Evolutionary conservation across 2,329 filamentous ascomycete genomes (phyloP).

Genomic region (Leptographium galeiforme): DNA sequence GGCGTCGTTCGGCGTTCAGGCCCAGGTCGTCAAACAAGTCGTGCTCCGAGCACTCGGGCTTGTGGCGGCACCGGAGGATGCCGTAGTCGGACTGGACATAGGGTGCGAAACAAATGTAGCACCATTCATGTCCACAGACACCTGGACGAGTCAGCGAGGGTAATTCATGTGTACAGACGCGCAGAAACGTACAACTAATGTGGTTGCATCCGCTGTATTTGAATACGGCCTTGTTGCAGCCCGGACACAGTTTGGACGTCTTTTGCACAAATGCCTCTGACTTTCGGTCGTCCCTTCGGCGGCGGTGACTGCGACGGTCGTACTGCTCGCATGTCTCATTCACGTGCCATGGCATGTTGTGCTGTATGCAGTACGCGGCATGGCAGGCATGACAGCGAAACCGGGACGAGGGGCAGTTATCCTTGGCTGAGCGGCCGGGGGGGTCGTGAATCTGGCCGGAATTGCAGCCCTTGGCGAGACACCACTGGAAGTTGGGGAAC

Average conservation of each 20-base stretch:
- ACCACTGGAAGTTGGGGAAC: slow-evolving; percentile 23
- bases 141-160: slow-evolving; percentile 8
- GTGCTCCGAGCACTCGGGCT: slow-evolving; percentile 15
- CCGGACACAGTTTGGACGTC: slow-evolving; percentile 21
- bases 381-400: slow-evolving; percentile 21
- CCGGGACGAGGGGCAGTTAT: slow-evolving; percentile 14
- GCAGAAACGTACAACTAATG: slow-evolving; percentile 23
- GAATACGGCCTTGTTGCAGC: slow-evolving; percentile 20
- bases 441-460: slow-evolving; percentile 23
- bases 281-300: slow-evolving; percentile 18
- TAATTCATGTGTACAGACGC: not conserved
- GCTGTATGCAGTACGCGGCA: slow-evolving; percentile 19
- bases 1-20: not conserved
- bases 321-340: slow-evolving; percentile 24
- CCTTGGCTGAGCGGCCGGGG: not conserved
- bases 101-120: slow-evolving; percentile 21
- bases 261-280: slow-evolving; percentile 20
- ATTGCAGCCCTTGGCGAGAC: slow-evolving; percentile 20
- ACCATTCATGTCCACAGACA: slow-evolving; percentile 26
- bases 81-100: slow-evolving; percentile 16
- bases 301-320: slow-evolving; percentile 17
- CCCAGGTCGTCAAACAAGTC: slow-evolving; percentile 13
- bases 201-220: slow-evolving; percentile 26
- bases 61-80: slow-evolving; percentile 20
- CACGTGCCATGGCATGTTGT: slow-evolving; percentile 23